Evolutionary conservation across 805 yeast species (phyloP).

Genomic region (Kuraishia molischiana): DNA sequence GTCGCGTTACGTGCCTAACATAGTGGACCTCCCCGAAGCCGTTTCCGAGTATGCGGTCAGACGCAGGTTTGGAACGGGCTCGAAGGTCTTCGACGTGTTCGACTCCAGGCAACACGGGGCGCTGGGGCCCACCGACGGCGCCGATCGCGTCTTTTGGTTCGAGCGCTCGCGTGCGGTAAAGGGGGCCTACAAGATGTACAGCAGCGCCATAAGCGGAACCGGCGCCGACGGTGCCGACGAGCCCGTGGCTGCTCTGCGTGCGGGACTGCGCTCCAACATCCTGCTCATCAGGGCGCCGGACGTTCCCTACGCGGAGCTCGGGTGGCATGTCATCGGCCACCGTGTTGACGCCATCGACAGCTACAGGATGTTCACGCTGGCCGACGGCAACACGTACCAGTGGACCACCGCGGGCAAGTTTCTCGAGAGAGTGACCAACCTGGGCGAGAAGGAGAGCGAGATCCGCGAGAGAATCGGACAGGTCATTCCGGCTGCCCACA

Average conservation of each 20-base stretch:
- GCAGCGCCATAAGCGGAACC: constrained; percentile 27
- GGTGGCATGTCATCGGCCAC: constrained; percentile 55
- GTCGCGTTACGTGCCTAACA: constrained; percentile 45
- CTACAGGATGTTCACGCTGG: constrained; percentile 48
- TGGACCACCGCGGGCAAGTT: constrained; percentile 55
- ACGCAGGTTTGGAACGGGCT: constrained; percentile 52
- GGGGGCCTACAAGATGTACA: constrained; percentile 54
- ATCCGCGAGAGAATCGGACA: constrained; percentile 55
- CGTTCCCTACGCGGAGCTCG: constrained; percentile 43
- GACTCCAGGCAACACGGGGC: constrained; percentile 26
- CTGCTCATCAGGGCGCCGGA: constrained; percentile 41
- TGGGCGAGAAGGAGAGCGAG: constrained; percentile 57
- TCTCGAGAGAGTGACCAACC: constrained; percentile 45
- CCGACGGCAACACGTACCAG: constrained; percentile 53
- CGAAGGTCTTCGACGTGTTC: constrained; percentile 45
- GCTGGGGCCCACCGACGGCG: constrained; percentile 30
- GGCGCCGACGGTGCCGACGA: constrained; percentile 41
- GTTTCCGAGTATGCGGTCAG: constrained; percentile 36
- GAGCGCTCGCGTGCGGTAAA: constrained; percentile 57
- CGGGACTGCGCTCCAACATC: constrained; percentile 52
- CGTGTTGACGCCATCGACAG: constrained; percentile 52
- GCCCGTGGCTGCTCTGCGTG: constrained; percentile 49
- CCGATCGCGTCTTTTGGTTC: constrained; percentile 39
- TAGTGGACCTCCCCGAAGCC: constrained; percentile 30
- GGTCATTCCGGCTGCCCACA: constrained; percentile 39